A percentile compares a stretch with the other conserved stretches of the same genome.
These are phyloP conservation scores for Auriculariales sp. DNA, from an alignment of 768 basidiomycete species.

Conservation along the genomic window DNA sequence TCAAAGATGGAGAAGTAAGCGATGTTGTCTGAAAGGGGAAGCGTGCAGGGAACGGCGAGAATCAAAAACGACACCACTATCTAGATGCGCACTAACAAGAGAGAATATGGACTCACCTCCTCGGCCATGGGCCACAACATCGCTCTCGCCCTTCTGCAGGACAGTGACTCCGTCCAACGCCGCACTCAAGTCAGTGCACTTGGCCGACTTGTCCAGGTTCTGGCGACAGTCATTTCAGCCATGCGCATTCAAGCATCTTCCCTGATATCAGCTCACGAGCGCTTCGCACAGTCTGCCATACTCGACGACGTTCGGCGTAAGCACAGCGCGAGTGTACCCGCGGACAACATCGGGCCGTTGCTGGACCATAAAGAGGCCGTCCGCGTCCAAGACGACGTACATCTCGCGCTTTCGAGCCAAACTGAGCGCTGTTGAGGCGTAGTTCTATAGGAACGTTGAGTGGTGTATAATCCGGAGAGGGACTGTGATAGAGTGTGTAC, in stretches of 20 bases:
- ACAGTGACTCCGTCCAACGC: conserved; percentile 79
- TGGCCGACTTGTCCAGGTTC: background rate
- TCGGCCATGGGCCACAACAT: conserved; percentile 67
- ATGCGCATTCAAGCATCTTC: background rate
- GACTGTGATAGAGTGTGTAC: no score
- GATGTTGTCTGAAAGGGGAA: no score
- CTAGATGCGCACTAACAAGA: no score
- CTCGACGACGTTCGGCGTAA: conserved; percentile 92
- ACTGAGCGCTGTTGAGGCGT: conserved; percentile 58
- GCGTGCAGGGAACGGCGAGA: no score
- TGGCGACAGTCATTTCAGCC: background rate
- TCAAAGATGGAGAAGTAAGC: no score
- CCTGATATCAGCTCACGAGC: conserved; percentile 34
- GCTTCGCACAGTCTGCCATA: conserved; percentile 73
- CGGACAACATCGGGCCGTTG: conserved; percentile 57
- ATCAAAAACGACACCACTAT: no score
- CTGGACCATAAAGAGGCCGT: conserved; percentile 75
- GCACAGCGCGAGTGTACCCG: conserved; percentile 75
- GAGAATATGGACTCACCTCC: no score
- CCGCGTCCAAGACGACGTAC: conserved; percentile 90
- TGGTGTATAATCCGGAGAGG: no score
- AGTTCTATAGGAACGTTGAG: no score
- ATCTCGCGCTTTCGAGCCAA: conserved; percentile 63
- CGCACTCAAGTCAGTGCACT: background rate
- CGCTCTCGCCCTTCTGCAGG: conserved; percentile 71